Conservation (phyloP, 306 rosid genomes). For the Pueraria montana region DNA sequence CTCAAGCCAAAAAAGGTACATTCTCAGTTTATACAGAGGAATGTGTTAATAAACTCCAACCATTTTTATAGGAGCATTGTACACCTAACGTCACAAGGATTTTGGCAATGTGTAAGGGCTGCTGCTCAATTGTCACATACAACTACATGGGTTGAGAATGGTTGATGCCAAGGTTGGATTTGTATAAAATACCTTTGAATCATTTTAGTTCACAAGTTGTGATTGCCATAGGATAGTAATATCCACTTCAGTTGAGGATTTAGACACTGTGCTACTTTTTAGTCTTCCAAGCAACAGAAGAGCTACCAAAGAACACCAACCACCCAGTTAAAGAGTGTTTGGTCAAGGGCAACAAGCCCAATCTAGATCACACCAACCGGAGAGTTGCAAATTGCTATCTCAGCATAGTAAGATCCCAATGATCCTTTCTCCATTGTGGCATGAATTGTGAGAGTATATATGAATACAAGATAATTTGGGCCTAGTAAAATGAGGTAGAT, state of each 20-base stretch:
- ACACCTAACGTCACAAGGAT: background rate
- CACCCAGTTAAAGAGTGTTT: background rate
- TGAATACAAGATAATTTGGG: background rate
- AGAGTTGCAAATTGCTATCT: background rate
- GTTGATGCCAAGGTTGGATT: too few relatives aligned
- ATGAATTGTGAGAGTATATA: background rate
- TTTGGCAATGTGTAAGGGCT: too few relatives aligned
- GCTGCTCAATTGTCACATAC: too few relatives aligned
- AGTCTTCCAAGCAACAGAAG: background rate
- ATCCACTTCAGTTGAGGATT: too few relatives aligned
- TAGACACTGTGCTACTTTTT: too few relatives aligned
- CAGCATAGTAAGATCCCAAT: background rate
- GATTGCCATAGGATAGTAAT: too few relatives aligned
- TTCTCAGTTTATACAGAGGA: too few relatives aligned
- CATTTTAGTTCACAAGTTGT: too few relatives aligned
- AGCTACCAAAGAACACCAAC: background rate
- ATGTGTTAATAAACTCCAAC: background rate
- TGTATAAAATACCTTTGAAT: too few relatives aligned
- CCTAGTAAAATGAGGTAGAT: too few relatives aligned
- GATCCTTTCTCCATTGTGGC: background rate
- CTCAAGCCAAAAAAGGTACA: too few relatives aligned
- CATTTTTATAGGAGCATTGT: background rate
- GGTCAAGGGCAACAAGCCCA: background rate
- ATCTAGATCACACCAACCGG: background rate
- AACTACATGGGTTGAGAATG: too few relatives aligned